Conservation (phyloP, 2,329 filamentous ascomycete species). For the Scedosporium dehoogii region DNA sequence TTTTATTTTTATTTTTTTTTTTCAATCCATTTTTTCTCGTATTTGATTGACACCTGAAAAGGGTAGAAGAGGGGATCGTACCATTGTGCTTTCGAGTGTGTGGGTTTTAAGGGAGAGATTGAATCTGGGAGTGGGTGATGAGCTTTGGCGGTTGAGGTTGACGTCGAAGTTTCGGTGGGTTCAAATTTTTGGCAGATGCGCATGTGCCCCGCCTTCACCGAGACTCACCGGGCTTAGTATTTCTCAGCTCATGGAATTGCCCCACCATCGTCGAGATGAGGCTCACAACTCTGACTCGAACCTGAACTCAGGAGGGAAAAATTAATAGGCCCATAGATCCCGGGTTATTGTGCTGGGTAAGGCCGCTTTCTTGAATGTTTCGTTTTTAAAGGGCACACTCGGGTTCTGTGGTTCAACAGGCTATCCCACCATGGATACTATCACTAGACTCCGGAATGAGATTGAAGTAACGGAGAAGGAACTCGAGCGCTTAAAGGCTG, state of each 20-base stretch:
- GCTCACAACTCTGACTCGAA: conserved; percentile 11
- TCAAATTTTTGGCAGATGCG: background rate
- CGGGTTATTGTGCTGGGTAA: too few relatives aligned
- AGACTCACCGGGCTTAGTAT: background rate
- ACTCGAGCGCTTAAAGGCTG: conserved; percentile 31
- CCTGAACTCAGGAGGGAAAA: background rate
- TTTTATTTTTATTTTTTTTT: too few relatives aligned
- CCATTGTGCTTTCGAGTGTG: background rate
- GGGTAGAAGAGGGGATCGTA: too few relatives aligned
- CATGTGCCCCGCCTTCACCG: conserved; percentile 3
- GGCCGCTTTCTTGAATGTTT: background rate
- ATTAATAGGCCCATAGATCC: too few relatives aligned
- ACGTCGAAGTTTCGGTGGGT: background rate
- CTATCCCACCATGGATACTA: background rate
- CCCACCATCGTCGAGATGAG: conserved; percentile 20
- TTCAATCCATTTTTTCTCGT: too few relatives aligned
- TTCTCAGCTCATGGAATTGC: background rate
- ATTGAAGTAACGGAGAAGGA: conserved; percentile 39
- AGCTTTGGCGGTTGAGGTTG: background rate
- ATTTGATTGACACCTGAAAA: too few relatives aligned
- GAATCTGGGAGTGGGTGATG: background rate
- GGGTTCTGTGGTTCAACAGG: too few relatives aligned
- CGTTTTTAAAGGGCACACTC: background rate
- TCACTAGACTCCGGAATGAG: conserved; percentile 32
- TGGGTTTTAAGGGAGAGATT: background rate